Conservation (phyloP, 495 filamentous ascomycete species). For the Neurospora sp. region DNA sequence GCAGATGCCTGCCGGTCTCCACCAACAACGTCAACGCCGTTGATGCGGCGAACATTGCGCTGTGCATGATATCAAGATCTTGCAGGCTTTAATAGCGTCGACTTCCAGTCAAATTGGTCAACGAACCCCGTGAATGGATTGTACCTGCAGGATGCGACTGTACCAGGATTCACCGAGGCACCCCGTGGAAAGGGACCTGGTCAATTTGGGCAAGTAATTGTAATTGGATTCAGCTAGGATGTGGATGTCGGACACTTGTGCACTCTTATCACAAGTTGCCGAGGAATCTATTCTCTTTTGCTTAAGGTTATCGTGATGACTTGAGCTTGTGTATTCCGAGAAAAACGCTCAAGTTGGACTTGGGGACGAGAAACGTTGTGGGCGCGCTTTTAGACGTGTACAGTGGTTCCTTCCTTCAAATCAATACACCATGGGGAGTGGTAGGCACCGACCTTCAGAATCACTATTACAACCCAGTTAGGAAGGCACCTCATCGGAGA, state of each 20-base stretch:
- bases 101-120: background rate
- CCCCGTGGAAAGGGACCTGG: background rate
- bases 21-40: background rate
- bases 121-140: background rate
- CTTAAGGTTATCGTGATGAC: background rate
- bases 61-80: background rate
- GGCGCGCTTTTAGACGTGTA: background rate
- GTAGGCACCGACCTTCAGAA: background rate
- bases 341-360: background rate
- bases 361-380: background rate
- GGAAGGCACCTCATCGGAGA: background rate
- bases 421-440: background rate
- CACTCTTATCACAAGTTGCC: background rate
- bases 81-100: background rate
- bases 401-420: background rate
- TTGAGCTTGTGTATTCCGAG: background rate
- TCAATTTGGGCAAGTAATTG: background rate
- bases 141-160: background rate
- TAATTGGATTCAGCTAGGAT: background rate
- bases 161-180: background rate
- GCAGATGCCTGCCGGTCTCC: background rate
- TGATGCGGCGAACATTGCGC: background rate
- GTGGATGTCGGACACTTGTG: background rate
- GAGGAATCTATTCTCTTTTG: background rate
- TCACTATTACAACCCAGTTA: background rate